phyloP scores from a whole-genome alignment of 129 eudicot species.

The Arctium minus region DNA sequence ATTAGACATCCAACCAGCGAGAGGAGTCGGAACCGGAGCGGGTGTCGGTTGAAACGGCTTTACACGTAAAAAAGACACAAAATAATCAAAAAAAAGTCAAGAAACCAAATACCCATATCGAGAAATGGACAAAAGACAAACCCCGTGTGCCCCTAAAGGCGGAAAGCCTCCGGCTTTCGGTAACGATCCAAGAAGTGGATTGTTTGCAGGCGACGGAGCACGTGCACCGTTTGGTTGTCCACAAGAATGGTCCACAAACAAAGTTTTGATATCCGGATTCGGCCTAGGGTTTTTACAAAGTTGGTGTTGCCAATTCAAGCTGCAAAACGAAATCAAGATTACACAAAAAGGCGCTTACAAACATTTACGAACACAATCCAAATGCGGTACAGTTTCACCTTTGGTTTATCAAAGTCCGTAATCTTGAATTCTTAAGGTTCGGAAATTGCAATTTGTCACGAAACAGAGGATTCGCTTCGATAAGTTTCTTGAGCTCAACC shows the following conservation, averaged over 20 bases:
- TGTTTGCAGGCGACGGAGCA: constrained; percentile 83
- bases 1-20: constrained; percentile 97
- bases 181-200: constrained; percentile 73
- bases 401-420: constrained; percentile 89
- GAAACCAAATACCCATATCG: neutral
- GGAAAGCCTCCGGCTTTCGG: constrained; percentile 95
- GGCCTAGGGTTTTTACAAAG: constrained; percentile 94
- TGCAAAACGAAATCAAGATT: constrained; percentile 27
- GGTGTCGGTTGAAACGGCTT: constrained; percentile 87
- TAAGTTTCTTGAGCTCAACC: constrained; percentile 91
- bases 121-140: constrained; percentile 26
- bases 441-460: constrained; percentile 90
- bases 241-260: constrained; percentile 90
- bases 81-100: neutral
- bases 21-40: constrained; percentile 67
- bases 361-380: neutral
- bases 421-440: constrained; percentile 79
- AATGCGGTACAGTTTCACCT: constrained; percentile 41
- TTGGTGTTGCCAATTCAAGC: constrained; percentile 98
- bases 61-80: neutral
- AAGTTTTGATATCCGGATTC: constrained; percentile 90
- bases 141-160: constrained; percentile 92
- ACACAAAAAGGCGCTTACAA: neutral
- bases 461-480: constrained; percentile 90
- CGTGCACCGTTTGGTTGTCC: constrained; percentile 89